Base-by-base conservation (phyloP, 2,329 filamentous ascomycete species). In the Lecanicillium sp. region DNA sequence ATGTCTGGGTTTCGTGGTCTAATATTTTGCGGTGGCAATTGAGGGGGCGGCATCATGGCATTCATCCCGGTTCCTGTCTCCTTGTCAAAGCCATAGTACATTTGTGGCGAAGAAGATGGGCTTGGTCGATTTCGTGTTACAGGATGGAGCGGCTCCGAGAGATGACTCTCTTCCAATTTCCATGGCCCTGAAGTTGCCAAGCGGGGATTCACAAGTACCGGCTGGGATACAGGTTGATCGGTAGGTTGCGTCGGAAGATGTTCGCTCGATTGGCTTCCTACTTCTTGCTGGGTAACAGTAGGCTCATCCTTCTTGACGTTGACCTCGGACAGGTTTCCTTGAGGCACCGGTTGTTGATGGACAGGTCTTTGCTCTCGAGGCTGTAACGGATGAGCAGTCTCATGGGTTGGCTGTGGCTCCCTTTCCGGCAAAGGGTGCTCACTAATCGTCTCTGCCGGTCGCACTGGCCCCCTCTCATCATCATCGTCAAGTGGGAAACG, bases 91-190 rank as follows among this genome's bases (percentile, higher is more conserved):
- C 61, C 66, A 38, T 60, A 64, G 30, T 53, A 57, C 1, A 52
- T 33, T 2, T 25, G 22, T 7, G 50, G 39, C 20, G 40, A 45
- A 33, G 57, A 56, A 3, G 55, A 52, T 33, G 45, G 44, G 14
- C 48, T 49, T 3, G 56, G 57, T 14, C 53, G 57, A 17, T 59
- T 49, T 15, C 60, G 57, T 37, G 56, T 57, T 3, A 59, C 50
- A 4, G 45, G 41, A 37, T 62, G 57, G 14, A 77, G 59, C 18
- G 74, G 74, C 44, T 72, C 65, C 2, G 65, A 56, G 27, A 78
- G 57, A 42, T 72, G 64, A 9, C 74, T 77, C 54, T 76, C 72
- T 45, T 77, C 65, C 5, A 73, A 54, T 36, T 68, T 72, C 73
- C 74, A 78, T 14, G 61, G 60, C 0, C 65, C 66, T n/a, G 59